These are phyloP conservation scores for Stagonosporopsis rhizophila DNA, from an alignment of 2,329 filamentous ascomycete species.

Conservation along the genomic window DNA sequence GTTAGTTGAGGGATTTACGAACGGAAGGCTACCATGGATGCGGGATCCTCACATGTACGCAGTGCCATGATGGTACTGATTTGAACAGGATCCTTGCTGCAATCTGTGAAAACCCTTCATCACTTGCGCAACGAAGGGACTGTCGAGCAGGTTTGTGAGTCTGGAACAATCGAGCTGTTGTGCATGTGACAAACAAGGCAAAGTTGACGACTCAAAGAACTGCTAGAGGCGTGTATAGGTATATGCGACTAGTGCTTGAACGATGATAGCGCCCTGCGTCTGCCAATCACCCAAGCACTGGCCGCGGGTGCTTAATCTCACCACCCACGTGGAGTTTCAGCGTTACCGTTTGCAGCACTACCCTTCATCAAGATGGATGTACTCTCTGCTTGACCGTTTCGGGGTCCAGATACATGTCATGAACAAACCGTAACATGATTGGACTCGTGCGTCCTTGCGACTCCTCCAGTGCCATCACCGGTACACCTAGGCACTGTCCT, in stretches of 20 bases:
- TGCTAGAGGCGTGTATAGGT: not conserved
- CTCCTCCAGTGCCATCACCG: too few species aligned
- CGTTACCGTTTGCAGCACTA: not conserved
- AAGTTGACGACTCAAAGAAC: not conserved
- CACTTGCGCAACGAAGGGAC: not conserved
- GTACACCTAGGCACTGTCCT: too few species aligned
- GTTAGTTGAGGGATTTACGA: conserved; percentile 17
- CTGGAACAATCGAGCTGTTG: not conserved
- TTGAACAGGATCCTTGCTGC: not conserved
- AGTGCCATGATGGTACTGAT: not conserved
- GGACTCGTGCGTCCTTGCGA: too few species aligned
- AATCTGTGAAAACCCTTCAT: not conserved
- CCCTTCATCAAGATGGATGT: not conserved
- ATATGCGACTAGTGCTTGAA: not conserved
- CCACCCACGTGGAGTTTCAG: not conserved
- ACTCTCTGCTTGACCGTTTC: not conserved
- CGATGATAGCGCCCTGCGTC: not conserved
- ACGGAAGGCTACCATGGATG: not conserved
- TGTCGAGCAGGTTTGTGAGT: not conserved
- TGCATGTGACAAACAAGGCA: not conserved
- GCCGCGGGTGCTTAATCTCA: conserved; percentile 3
- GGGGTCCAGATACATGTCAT: too few species aligned
- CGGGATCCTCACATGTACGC: conserved; percentile 7
- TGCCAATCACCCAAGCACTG: conserved; percentile 2
- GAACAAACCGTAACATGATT: too few species aligned